phyloP scores from a whole-genome alignment of 768 basidiomycete species.

The Termitomyces titanicus region DNA sequence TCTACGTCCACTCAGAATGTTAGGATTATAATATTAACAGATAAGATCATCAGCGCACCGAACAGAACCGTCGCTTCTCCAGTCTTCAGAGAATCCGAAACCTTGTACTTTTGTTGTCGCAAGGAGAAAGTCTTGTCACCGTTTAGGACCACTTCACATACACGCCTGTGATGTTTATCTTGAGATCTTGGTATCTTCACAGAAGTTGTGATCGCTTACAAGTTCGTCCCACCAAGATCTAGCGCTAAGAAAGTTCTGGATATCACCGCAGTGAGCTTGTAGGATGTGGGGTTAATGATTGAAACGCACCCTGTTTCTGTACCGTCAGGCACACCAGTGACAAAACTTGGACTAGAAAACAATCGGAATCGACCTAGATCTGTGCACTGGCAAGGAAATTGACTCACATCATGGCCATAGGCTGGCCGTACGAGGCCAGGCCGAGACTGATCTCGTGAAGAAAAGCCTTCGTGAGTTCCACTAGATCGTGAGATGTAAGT shows the following conservation, averaged over 20 bases:
- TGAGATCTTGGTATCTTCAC: slow-evolving; percentile 7
- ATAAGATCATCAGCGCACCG: slow-evolving; percentile 46
- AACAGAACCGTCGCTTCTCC: slow-evolving; percentile 88
- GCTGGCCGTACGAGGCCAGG: slow-evolving; percentile 64
- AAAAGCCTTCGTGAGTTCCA: slow-evolving; percentile 74
- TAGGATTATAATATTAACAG: not conserved
- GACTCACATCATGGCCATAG: slow-evolving; percentile 90
- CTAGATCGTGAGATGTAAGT: slow-evolving; percentile 56
- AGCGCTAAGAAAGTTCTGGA: slow-evolving; percentile 90
- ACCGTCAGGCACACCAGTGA: slow-evolving; percentile 93
- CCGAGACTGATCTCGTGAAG: slow-evolving; percentile 77
- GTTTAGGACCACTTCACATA: slow-evolving; percentile 89
- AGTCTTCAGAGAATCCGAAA: slow-evolving; percentile 89
- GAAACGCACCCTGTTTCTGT: slow-evolving; percentile 79
- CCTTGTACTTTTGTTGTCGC: slow-evolving; percentile 94
- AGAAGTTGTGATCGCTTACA: slow-evolving; percentile 49
- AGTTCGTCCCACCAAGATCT: slow-evolving; percentile 96
- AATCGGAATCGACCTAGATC: slow-evolving; percentile 9
- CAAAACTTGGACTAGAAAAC: slow-evolving; percentile 76
- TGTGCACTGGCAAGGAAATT: not conserved
- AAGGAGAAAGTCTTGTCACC: slow-evolving; percentile 88
- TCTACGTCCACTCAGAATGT: slow-evolving; percentile 43
- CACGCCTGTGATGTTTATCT: slow-evolving; percentile 65
- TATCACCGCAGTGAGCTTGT: slow-evolving; percentile 2
- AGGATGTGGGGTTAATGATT: not conserved